Evolutionary conservation across 441 rosid species (phyloP).

Genomic region (Metrosideros polymorpha): DNA sequence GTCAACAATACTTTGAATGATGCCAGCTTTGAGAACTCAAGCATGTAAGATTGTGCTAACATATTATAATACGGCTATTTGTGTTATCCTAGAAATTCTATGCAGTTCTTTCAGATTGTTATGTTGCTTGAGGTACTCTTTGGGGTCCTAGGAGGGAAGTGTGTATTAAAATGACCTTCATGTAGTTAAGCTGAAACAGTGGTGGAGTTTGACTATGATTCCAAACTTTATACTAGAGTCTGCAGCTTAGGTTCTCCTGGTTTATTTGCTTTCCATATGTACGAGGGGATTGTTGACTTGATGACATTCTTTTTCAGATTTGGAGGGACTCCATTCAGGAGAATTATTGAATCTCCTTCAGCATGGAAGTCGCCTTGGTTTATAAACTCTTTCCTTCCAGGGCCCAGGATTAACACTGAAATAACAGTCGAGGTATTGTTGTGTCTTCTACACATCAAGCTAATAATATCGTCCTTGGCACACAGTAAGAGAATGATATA

Average conservation of each 20-base stretch:
- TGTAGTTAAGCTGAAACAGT: neutral
- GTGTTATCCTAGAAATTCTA: neutral
- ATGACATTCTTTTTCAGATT: slow-evolving; percentile 36
- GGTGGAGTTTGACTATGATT: neutral
- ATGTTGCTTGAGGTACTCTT: neutral
- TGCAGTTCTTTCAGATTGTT: neutral
- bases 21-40: slow-evolving; percentile 36
- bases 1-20: slow-evolving; percentile 28
- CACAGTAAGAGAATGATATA: neutral
- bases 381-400: slow-evolving; percentile 69
- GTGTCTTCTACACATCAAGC: neutral
- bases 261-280: neutral
- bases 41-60: slow-evolving; percentile 45
- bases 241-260: neutral
- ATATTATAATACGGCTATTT: neutral
- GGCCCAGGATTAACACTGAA: slow-evolving; percentile 78
- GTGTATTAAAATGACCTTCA: neutral
- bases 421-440: slow-evolving; percentile 74
- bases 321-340: slow-evolving; percentile 78
- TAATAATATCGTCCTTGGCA: neutral
- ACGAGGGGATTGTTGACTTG: neutral
- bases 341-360: slow-evolving; percentile 91
- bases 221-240: neutral
- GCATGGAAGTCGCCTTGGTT: slow-evolving; percentile 99
- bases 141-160: neutral